Evolutionary conservation across 148 eudicot species (phyloP), one percentile per base, ranked within the genome.

Genomic region (Silene uniflora): DNA sequence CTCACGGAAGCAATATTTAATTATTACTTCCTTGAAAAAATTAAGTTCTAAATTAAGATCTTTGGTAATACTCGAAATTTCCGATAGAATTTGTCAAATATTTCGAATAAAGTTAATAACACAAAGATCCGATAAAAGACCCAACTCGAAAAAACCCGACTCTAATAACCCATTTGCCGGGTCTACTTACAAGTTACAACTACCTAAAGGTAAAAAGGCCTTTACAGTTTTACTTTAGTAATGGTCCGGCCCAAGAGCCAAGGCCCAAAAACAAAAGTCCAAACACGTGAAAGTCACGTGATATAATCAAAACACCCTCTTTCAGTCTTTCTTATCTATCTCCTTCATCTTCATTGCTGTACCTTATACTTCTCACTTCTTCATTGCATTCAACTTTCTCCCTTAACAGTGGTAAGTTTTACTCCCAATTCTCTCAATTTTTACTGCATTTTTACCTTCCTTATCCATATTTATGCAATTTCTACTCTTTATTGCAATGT

Each of bases 271-370:
- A 1, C 65, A 76, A 67, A 42, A 16, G 17, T 7, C 4, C 0
- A 63, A 62, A 13, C 83, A 74, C 77, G 75, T 79, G 82, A 62
- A 6, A 61, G 10, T 39, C 78, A 75, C 75, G 79, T 25, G 78
- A 70, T 14, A 70, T 14, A 35, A 32, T 6, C 6, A 9, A 39
- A 9, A 9, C 27, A 17, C 73, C 11, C 56, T 69, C 72, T 69
- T 47, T 69, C 73, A 21, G 32, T 69, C 72, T 69, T 47, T 69
- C 79, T 71, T 71, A 52, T 64, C 66, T 71, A 55, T 54, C 62
- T 66, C 12, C 69, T 54, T 76, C 67, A 64, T 65, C 75, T 52
- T 25, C 12, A 22, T 44, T 29, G 22, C n/a, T 27, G 18, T 42
- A 1, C 25, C 65, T 62, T 75, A 11, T 24, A 24, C 13, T 58